Base-by-base conservation (phyloP, 2,329 filamentous ascomycete species). In the Aspergillus sp. region DNA sequence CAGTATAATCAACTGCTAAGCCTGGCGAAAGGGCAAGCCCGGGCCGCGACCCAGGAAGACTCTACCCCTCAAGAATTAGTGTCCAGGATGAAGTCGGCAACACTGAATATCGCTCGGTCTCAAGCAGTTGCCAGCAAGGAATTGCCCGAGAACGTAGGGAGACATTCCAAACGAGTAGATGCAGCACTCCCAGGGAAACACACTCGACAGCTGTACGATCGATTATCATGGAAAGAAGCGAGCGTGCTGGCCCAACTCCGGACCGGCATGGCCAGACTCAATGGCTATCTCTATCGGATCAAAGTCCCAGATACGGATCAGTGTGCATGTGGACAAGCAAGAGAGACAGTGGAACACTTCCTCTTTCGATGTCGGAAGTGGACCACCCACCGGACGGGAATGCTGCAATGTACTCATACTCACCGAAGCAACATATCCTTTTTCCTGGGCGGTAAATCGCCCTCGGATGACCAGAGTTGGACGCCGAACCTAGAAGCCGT, bases 181-280 rank as follows among this genome's bases (percentile, higher is more conserved):
- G 46, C 52, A 53, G 60, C 60, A 55, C 58, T 67, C 32, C 63
- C 60, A 55, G 63, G 62, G 1, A 64, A 62, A 57, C 61, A 66
- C 47, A 67, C 64, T 6, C 59, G 59, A 44, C 54, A 48, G 45
- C 52, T 68, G 19, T 57, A 61, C 56, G 51, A 61, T 38, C 52
- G 50, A 35, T 46, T 62, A 42, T 56, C 51, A 41, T 65, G 54
- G 56, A 67, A 57, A 54, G 63, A 70, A 61, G 62, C 60, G 41
- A 68, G 53, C 49, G 56, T 38, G 14, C 19, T 40, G 33, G 45
- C 45, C 38, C 33, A 47, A 47, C 45, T 66, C 49, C 51, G 59
- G 40, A 68, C 61, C 6, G 59, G 65, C 41, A 68, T 66, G 54
- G 57, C 59, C 51, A 59, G 65, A 60, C 58, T 69, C n/a, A 68